Conservation (phyloP, 768 basidiomycete genomes). For the Ephemerocybe angulata region DNA sequence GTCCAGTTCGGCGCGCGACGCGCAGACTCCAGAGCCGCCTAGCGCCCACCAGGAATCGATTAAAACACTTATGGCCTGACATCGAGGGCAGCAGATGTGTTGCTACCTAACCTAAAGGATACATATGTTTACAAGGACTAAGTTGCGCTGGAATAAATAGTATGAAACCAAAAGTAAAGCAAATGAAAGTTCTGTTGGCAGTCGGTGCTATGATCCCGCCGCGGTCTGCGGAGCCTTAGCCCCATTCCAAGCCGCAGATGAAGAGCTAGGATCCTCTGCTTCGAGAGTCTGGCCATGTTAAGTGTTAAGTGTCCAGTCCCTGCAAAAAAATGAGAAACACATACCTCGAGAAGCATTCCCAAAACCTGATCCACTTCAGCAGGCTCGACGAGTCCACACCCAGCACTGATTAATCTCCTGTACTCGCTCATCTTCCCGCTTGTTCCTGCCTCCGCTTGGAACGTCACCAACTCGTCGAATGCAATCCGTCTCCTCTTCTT, state of each 20-base stretch:
- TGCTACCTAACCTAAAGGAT: too few relatives aligned
- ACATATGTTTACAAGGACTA: background rate
- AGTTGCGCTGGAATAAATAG: conserved; percentile 4
- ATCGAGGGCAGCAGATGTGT: too few relatives aligned
- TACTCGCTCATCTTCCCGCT: conserved; percentile 88
- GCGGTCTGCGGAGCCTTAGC: conserved; percentile 24
- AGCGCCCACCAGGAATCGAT: too few relatives aligned
- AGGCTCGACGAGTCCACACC: conserved; percentile 81
- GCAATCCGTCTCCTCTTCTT: conserved; percentile 64
- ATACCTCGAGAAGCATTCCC: conserved; percentile 79
- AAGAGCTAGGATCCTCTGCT: conserved; percentile 72
- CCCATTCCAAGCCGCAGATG: conserved; percentile 46
- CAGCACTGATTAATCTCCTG: conserved; percentile 81
- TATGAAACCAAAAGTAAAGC: background rate
- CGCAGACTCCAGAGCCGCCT: too few relatives aligned
- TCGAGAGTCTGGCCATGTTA: conserved; percentile 59
- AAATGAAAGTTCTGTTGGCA: conserved; percentile 12
- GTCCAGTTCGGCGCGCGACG: too few relatives aligned
- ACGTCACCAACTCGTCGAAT: conserved; percentile 73
- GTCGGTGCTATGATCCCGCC: conserved; percentile 19
- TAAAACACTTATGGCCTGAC: too few relatives aligned
- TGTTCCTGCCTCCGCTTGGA: conserved; percentile 89
- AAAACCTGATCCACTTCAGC: conserved; percentile 88
- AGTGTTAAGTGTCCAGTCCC: background rate
- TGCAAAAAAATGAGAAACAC: conserved; percentile 16